Percentiles rank a stretch among this genome's conserved stretches.
Evolutionary conservation across 495 filamentous ascomycete genomes (phyloP).

Genomic region (Aspergillus taichungensis): DNA sequence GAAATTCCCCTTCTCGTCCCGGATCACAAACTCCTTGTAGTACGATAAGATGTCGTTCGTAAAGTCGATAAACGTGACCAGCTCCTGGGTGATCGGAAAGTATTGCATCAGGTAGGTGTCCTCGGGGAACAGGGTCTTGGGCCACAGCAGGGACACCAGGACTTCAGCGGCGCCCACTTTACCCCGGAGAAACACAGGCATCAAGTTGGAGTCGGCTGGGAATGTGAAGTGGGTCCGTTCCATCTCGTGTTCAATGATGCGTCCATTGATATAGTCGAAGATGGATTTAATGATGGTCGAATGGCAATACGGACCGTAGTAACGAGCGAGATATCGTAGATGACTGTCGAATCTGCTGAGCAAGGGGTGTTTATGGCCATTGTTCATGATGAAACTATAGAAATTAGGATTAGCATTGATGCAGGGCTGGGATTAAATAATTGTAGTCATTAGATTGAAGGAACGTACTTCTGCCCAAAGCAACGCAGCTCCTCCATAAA

Average conservation of each 20-base stretch:
- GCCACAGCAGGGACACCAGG: neutral
- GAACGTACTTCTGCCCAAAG: neutral
- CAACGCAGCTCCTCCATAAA: neutral
- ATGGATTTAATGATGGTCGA: neutral
- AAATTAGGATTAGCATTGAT: neutral
- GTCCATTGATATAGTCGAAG: conserved; percentile 1
- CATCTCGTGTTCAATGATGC: conserved; percentile 1
- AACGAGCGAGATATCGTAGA: neutral
- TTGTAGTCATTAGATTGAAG: no score
- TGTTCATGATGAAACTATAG: neutral
- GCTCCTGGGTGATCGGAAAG: neutral
- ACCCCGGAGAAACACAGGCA: conserved; percentile 3
- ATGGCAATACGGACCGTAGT: conserved; percentile 2
- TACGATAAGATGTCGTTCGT: conserved; percentile 2
- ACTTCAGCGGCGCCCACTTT: neutral
- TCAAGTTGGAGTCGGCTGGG: neutral
- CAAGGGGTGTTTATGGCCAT: neutral
- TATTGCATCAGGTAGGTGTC: neutral
- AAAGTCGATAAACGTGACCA: conserved; percentile 1
- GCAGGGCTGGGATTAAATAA: no score
- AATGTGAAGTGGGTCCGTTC: neutral
- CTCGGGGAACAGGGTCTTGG: neutral
- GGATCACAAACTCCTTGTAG: conserved; percentile 2
- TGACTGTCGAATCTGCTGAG: neutral
- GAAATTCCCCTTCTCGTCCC: conserved; percentile 1